Base-by-base conservation (phyloP, 345 rosid genomes). In the Populus tremula region DNA sequence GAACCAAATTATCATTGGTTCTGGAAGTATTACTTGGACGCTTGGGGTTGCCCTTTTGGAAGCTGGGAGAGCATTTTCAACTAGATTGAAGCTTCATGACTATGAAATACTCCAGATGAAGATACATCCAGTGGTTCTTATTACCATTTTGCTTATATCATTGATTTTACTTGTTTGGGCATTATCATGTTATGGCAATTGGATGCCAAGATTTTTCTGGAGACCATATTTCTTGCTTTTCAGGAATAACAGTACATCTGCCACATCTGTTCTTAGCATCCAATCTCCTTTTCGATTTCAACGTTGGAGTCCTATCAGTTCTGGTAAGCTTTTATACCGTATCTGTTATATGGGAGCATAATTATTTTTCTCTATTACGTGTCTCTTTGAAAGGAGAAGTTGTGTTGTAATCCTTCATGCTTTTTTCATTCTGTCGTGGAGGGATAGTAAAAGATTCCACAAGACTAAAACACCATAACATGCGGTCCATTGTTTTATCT, bases 1-100 rank as follows among this genome's bases (percentile, higher is more conserved):
- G 82, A 83, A 76, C 56, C 94, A 91, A 72, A 81, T 93, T 73
- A 80, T 89, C 76, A 83, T 96, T 82, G 99, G 97, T 70, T 92
- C 99, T 77, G 99, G 98, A 78, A 86, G 98, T 83, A 92, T 96
- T 69, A 96, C 99, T 27, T 93, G 99, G 99, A 96, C 98, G 59
- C 91, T 92, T 72, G 99, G 99, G 76, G 98, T 92, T 67, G 99
- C 98, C 64, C 85, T 96, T 63, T 74, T 90, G 67, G 94, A 93
- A 89, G 93, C 95, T 71, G 98, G 99, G 79, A 90, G 86, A 81
- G 87, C 92, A 80, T 82, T 91, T 76, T 87, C 96, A 62, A 80
- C 88, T 45, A 87, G 88, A 78, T n/a, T 82, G 82, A 91, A 89
- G 74, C 72, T 93, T 79, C 91, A 61, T 62, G 80, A 89, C 68